Evolutionary conservation across 176 grass and related monocot species (phyloP).

Genomic region (Eragrostis nindensis): DNA sequence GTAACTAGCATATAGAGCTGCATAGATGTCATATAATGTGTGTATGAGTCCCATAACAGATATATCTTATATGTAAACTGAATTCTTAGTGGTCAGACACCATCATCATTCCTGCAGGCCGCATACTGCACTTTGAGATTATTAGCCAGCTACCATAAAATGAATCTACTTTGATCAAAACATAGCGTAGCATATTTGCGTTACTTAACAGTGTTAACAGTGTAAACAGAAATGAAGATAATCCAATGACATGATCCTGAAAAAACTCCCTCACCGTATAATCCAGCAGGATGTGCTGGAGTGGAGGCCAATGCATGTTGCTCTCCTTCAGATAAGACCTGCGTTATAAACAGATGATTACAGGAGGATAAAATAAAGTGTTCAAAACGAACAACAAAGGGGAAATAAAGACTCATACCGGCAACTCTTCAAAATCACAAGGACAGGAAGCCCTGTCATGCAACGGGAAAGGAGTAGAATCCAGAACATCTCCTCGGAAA

Average conservation of each 20-base stretch:
- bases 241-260: neutral
- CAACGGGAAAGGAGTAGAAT: conserved; percentile 42
- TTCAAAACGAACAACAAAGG: neutral
- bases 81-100: neutral
- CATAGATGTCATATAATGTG: conserved; percentile 43
- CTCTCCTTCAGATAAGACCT: conserved; percentile 75
- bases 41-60: conserved; percentile 22
- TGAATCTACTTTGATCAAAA: neutral
- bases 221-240: conserved; percentile 1
- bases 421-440: conserved; percentile 58
- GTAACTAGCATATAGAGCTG: conserved; percentile 90
- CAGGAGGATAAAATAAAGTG: neutral
- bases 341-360: conserved; percentile 28
- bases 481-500: conserved; percentile 59
- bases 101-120: neutral
- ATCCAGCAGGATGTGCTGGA: conserved; percentile 78
- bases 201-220: neutral
- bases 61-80: conserved; percentile 4
- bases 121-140: neutral
- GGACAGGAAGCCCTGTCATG: conserved; percentile 38
- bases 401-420: conserved; percentile 47
- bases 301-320: conserved; percentile 73
- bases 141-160: conserved; percentile 19
- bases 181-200: neutral
- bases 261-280: conserved; percentile 57